A percentile compares a stretch with the other conserved stretches of the same genome.
Evolutionary conservation across 805 yeast species (phyloP).

Genomic region (Kazachstania psychrophila): DNA sequence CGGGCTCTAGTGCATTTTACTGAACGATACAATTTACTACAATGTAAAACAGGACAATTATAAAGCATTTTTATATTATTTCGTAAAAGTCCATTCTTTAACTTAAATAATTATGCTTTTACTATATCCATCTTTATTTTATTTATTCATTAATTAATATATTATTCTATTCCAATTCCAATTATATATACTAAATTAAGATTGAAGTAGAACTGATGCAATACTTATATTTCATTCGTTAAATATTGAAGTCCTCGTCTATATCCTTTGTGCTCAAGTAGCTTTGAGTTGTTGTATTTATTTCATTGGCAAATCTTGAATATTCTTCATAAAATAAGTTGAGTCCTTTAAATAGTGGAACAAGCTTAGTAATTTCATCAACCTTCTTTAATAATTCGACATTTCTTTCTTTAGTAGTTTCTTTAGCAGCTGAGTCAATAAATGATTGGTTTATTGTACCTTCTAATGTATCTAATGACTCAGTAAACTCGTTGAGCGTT

Average conservation of each 20-base stretch:
- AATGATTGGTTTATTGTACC: conserved; percentile 39
- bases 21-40: too few species aligned
- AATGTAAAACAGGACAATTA: too few species aligned
- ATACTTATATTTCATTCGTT: neutral
- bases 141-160: too few species aligned
- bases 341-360: conserved; percentile 46
- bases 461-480: conserved; percentile 37
- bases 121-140: too few species aligned
- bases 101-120: too few species aligned
- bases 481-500: conserved; percentile 27
- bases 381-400: conserved; percentile 35
- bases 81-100: too few species aligned
- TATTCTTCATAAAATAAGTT: conserved; percentile 43
- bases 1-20: conserved; percentile 26
- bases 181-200: too few species aligned
- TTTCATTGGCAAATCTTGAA: conserved; percentile 37
- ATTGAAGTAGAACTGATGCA: too few species aligned
- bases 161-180: too few species aligned
- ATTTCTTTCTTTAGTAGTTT: conserved; percentile 20
- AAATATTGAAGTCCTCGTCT: conserved; percentile 11
- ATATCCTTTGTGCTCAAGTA: conserved; percentile 27
- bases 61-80: too few species aligned
- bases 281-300: conserved; percentile 31
- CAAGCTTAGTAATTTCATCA: conserved; percentile 39
- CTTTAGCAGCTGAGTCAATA: conserved; percentile 21